Base-by-base conservation (phyloP, 208 protist genomes). In the Acanthamoeba polyphaga region DNA sequence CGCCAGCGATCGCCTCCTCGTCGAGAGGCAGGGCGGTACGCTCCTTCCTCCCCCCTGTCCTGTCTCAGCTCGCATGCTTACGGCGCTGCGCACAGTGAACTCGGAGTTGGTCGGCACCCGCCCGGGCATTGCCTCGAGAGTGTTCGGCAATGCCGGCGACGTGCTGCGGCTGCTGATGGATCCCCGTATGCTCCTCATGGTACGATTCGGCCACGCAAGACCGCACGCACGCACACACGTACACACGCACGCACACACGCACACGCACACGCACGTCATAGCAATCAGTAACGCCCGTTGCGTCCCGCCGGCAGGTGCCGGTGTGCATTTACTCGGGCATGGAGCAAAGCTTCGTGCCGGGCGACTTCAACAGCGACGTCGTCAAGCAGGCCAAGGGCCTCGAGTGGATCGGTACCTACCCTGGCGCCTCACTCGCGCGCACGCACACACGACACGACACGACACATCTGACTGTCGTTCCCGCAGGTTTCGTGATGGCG, bases 291-390 rank as follows among this genome's bases (percentile, higher is more conserved):
- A 7, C 19, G 13, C 27, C 12, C 38, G 70, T 43, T 15, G 3
- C 43, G 24, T 29, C 0, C 12, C 46, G 0, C 12, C 12, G 12
- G 38, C 43, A 53, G 43, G 49, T 85, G 46, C 84, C 84, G 27
- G 58, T 90, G 4, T 68, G 49, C 43, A 66, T 90, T 43, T 90
- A 90, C 34, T 70, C 84, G n/a, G 84, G 84, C 84, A 70, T 90
- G 58, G 84, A 90, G 58, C 84, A 90, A 32, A 68, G 84, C 84
- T 90, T 90, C 43, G 58, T 68, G 27, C 58, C 58, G 49, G 84
- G 84, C 12, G 84, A 90, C 84, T 90, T 90, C 58, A 90, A 60
- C 34, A n/a, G 53, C n/a, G 84, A 90, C 53, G 70, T 90, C 24
- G 84, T 90, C n/a, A 90, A 90, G 53, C 55, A 90, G 58, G 49